Conservation (phyloP, 108 stramenopile species). For the Skeletonema potamos region DNA sequence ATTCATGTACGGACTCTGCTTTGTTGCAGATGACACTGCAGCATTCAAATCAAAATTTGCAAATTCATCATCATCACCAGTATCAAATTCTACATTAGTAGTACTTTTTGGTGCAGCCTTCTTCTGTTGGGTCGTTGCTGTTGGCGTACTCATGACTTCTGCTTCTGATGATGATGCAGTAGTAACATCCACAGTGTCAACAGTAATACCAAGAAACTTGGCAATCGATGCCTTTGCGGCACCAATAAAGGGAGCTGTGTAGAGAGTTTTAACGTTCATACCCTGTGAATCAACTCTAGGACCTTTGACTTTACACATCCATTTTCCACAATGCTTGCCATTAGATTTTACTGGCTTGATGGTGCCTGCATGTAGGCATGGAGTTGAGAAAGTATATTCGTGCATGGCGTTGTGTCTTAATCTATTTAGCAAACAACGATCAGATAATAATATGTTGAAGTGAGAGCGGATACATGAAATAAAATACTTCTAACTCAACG, state of each 20-base stretch:
- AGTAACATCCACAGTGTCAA: not conserved
- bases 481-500: too few relatives aligned
- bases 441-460: too few relatives aligned
- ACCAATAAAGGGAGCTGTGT: conserved; percentile 9
- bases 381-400: conserved; percentile 1
- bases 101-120: not conserved
- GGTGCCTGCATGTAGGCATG: conserved; percentile 1
- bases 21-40: conserved; percentile 10
- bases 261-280: conserved; percentile 4
- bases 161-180: not conserved
- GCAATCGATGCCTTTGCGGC: conserved; percentile 15
- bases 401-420: not conserved
- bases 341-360: conserved; percentile 13
- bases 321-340: conserved; percentile 10
- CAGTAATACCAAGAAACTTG: conserved; percentile 9
- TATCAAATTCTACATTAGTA: conserved; percentile 5
- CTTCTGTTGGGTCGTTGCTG: not conserved
- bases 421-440: too few relatives aligned
- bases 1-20: not conserved
- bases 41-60: conserved; percentile 11
- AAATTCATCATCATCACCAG: conserved; percentile 7
- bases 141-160: not conserved
- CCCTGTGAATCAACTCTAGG: not conserved
- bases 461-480: too few relatives aligned
- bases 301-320: conserved; percentile 1